These are phyloP conservation scores for Hyphodiscus sp. DNA, from an alignment of 2,329 filamentous ascomycete genomes.

Conservation along the genomic window DNA sequence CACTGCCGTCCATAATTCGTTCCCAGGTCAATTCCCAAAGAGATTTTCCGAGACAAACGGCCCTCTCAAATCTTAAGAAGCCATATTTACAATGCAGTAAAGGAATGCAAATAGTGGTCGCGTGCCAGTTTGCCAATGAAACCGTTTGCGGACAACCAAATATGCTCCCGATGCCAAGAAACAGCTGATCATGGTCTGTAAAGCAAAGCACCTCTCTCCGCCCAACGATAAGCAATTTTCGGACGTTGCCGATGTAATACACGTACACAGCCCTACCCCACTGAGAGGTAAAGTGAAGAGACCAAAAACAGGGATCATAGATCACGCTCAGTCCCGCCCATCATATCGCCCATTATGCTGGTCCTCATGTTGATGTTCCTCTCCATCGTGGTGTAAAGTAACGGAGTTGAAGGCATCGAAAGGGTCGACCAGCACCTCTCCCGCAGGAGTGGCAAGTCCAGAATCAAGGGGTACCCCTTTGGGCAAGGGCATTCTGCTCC, in stretches of 20 bases:
- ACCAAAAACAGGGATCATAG: neutral
- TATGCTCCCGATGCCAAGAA: neutral
- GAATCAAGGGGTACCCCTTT: constrained; percentile 85
- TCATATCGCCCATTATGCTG: constrained; percentile 28
- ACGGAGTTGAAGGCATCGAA: constrained; percentile 99
- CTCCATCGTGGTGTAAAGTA: constrained; percentile 92
- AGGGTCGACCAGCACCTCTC: constrained; percentile 72
- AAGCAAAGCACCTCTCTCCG: neutral
- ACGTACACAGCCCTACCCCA: neutral
- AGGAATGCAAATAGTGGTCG: constrained; percentile 2
- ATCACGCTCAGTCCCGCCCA: constrained; percentile 3
- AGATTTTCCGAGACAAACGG: neutral
- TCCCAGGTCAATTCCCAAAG: too few species aligned
- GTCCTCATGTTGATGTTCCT: constrained; percentile 45
- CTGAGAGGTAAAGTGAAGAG: neutral
- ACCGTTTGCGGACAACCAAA: neutral
- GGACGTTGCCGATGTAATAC: neutral
- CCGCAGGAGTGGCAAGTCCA: constrained; percentile 76
- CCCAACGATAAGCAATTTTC: neutral
- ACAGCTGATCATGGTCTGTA: neutral
- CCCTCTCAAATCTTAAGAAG: constrained; percentile 13
- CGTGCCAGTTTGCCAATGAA: neutral
- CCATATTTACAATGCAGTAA: constrained; percentile 18
- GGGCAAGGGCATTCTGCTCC: constrained; percentile 38
- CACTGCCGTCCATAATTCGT: neutral